Base-by-base conservation (phyloP, 129 eudicot genomes). In the Sambucus nigra region DNA sequence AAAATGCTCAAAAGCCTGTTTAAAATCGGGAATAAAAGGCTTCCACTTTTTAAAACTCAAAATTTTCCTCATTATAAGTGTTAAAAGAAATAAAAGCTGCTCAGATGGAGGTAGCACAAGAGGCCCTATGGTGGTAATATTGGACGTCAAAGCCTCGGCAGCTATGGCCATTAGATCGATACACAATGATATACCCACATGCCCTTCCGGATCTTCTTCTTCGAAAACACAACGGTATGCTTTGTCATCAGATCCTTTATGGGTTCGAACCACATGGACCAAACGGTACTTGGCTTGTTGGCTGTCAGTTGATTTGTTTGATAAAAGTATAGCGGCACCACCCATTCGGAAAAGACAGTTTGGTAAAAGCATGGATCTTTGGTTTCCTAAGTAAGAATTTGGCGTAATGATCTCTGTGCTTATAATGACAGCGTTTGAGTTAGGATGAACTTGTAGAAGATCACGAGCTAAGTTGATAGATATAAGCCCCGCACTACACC, bases 301-400 rank as follows among this genome's bases (percentile, higher is more conserved):
- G 25, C 45, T 56, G 25, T 59, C 66, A 10, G 56, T 57, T 27
- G 70, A 47, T 47, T 68, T 67, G 66, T 85, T 85, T 33, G 95
- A 80, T 18, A 85, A 22, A 4, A 85, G 78, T 32, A 85, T 25
- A 5, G 86, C 89, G 15, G 89, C 89, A 0, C 82, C 89, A 7
- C 95, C 95, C 83, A 80, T 77, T 24, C 95, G 45, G 52, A 85
- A 85, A 5, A 85, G 58, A 40, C 86, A 77, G 55, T 85, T 85
- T 2, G 88, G 84, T 3, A 85, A 71, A 5, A 80, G 83, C 95
- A 85, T 85, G 1, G 95, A 70, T 22, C 95, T 63, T 24, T 85
- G 89, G 33, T 68, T 74, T 25, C 95, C 95, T 49, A 61, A 8
- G 59, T 85, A 85, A 19, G 60, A 56, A n/a, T 80, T 85, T 0